These are phyloP conservation scores for Populus ilicifolia DNA, from an alignment of 345 rosid species.

Conservation along the genomic window DNA sequence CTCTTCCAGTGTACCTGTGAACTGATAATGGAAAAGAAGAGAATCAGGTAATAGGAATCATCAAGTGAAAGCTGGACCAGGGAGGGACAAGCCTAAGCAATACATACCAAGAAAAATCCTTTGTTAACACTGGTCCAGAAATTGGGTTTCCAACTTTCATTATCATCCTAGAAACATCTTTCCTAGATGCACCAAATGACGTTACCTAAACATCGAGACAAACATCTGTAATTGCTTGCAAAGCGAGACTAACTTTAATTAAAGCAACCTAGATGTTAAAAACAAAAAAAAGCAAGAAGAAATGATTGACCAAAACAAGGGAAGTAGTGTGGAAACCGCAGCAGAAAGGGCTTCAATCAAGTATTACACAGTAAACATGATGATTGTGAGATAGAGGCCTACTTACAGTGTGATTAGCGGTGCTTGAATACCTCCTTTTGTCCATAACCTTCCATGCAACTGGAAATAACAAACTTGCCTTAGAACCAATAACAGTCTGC, in stretches of 20 bases:
- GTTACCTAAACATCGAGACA: slow-evolving; percentile 37
- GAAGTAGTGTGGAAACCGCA: not conserved
- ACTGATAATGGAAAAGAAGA: slow-evolving; percentile 35
- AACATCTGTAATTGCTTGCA: not conserved
- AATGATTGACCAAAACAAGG: not conserved
- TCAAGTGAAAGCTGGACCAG: not conserved
- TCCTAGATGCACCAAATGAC: slow-evolving; percentile 28
- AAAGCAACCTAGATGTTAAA: not conserved
- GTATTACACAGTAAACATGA: not conserved
- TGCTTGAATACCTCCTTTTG: slow-evolving; percentile 33
- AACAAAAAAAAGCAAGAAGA: not conserved
- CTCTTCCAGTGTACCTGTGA: slow-evolving; percentile 45
- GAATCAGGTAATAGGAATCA: slow-evolving; percentile 1
- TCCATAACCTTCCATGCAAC: slow-evolving; percentile 43
- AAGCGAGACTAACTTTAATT: not conserved
- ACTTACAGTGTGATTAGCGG: slow-evolving; percentile 43
- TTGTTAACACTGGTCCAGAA: slow-evolving; percentile 27
- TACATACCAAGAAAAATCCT: slow-evolving; percentile 37
- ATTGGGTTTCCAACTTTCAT: slow-evolving; percentile 34
- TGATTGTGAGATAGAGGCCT: not conserved
- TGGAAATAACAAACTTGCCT: slow-evolving; percentile 28
- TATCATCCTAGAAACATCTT: slow-evolving; percentile 29
- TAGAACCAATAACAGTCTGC: not conserved
- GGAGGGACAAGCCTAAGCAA: not conserved
- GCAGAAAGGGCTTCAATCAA: slow-evolving; percentile 1